These are phyloP conservation scores for Cyclospora cayetanensis DNA, from an alignment of 169 alveolate genomes.

Conservation along the genomic window DNA sequence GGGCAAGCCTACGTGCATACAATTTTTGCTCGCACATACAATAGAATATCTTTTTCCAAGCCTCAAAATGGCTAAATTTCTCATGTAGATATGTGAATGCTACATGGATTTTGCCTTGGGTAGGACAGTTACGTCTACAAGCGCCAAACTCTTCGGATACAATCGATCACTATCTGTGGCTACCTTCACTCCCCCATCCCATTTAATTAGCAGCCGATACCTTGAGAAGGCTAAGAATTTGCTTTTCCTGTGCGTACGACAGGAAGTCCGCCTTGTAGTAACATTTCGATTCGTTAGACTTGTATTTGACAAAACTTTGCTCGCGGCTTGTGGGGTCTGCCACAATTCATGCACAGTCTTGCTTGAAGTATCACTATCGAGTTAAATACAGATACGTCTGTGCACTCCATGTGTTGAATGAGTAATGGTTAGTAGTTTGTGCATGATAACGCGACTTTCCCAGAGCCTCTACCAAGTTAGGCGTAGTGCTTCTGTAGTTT, in stretches of 20 bases:
- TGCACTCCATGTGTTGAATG: neutral
- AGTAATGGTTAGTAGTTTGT: neutral
- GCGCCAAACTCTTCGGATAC: neutral
- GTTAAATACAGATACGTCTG: neutral
- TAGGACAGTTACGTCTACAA: too few relatives aligned
- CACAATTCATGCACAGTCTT: too few relatives aligned
- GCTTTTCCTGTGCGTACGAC: neutral
- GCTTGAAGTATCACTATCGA: neutral
- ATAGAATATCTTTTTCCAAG: neutral
- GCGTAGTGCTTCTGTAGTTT: neutral
- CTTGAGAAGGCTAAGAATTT: slow-evolving; percentile 1
- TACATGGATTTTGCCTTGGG: neutral
- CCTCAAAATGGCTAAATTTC: neutral
- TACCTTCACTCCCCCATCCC: neutral
- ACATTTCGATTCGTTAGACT: neutral
- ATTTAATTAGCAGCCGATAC: neutral
- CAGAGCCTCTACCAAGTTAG: neutral
- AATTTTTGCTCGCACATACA: neutral
- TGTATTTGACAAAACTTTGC: neutral
- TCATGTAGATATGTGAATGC: neutral
- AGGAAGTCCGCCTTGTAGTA: neutral
- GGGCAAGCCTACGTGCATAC: neutral
- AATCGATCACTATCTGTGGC: neutral
- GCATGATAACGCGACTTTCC: neutral
- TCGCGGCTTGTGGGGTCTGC: neutral